phyloP scores from a whole-genome alignment of 257 asterid species.

The Haberlea rhodopensis region DNA sequence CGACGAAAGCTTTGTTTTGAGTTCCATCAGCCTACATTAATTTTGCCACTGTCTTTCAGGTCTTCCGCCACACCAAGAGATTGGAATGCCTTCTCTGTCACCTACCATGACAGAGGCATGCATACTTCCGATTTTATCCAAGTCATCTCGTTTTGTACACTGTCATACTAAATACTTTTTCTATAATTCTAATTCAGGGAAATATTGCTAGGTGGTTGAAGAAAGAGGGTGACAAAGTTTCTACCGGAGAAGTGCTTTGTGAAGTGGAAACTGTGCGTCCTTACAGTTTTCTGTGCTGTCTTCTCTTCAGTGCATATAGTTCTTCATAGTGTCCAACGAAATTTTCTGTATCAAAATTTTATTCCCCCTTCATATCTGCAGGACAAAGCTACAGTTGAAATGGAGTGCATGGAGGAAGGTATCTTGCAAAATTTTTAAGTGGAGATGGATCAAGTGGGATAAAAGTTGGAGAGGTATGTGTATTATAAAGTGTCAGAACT shows the following conservation, averaged over 20 bases:
- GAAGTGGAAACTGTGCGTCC: constrained; percentile 96
- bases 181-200: constrained; percentile 55
- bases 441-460: constrained; percentile 91
- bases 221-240: constrained; percentile 95
- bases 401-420: constrained; percentile 99
- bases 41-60: constrained; percentile 45
- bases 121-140: constrained; percentile 22
- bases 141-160: constrained; percentile 19
- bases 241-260: constrained; percentile 98
- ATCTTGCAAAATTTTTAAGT: constrained; percentile 78
- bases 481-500: constrained; percentile 16
- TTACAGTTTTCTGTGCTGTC: constrained; percentile 23
- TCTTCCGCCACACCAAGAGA: constrained; percentile 94
- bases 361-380: constrained; percentile 28
- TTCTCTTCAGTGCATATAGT: constrained; percentile 20
- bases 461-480: constrained; percentile 95
- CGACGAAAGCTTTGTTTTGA: constrained; percentile 12
- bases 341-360: constrained; percentile 16
- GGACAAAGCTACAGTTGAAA: constrained; percentile 99
- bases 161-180: constrained; percentile 19
- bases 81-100: constrained; percentile 99
- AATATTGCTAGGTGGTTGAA: constrained; percentile 96
- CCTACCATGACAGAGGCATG: constrained; percentile 98
- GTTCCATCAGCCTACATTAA: constrained; percentile 21
- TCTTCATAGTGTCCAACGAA: constrained; percentile 17